Percentiles rank a stretch among this genome's conserved stretches.
These are phyloP conservation scores for Oryza glaberrima DNA, from an alignment of 176 grass and related monocot genomes.

Conservation along the genomic window DNA sequence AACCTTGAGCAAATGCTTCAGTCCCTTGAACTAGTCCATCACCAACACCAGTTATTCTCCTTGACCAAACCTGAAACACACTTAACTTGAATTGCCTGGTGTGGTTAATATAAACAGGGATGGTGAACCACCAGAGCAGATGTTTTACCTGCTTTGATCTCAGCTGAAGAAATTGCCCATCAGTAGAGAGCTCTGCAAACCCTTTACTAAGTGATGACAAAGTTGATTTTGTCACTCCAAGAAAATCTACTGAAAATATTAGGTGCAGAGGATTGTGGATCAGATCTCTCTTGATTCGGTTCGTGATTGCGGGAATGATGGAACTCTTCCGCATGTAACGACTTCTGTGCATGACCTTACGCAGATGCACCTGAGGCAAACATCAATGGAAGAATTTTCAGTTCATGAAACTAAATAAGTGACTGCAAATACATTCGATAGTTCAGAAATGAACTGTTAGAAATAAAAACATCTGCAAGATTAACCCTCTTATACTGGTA, in stretches of 20 bases:
- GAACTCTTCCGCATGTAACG: constrained; percentile 86
- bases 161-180: constrained; percentile 93
- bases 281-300: constrained; percentile 88
- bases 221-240: constrained; percentile 97
- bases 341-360: constrained; percentile 86
- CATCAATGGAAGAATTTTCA: constrained; percentile 10
- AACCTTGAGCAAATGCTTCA: constrained; percentile 94
- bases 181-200: constrained; percentile 95
- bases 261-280: constrained; percentile 98
- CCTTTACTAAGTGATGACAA: constrained; percentile 96
- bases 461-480: constrained; percentile 19
- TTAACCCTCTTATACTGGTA: background rate
- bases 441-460: background rate
- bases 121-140: constrained; percentile 14
- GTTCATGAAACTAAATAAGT: constrained; percentile 12
- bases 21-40: constrained; percentile 94
- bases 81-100: constrained; percentile 29
- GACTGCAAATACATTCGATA: background rate
- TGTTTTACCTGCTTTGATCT: constrained; percentile 89
- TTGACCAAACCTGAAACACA: constrained; percentile 69
- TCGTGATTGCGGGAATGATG: constrained; percentile 76
- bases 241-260: constrained; percentile 90
- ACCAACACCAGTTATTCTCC: constrained; percentile 89
- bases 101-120: constrained; percentile 36
- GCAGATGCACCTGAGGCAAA: constrained; percentile 79